These are phyloP conservation scores for Quercus berberidifolia DNA, from an alignment of 306 rosid genomes.

Conservation along the genomic window DNA sequence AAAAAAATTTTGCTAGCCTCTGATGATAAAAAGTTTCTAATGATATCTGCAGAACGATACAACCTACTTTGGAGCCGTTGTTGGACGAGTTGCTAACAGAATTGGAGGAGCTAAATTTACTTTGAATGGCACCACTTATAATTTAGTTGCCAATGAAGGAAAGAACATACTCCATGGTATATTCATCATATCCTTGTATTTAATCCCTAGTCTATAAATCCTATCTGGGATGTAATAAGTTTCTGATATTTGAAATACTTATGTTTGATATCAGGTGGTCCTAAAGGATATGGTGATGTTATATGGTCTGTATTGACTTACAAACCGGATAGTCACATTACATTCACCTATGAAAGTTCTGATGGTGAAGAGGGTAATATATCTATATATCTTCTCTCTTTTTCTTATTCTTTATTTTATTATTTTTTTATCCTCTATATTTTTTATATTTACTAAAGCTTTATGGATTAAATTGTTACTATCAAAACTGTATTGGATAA, in stretches of 20 bases:
- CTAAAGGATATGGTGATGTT: slow-evolving; percentile 52
- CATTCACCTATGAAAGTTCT: slow-evolving; percentile 42
- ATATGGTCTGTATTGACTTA: slow-evolving; percentile 45
- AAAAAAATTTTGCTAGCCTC: neutral
- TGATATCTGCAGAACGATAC: slow-evolving; percentile 19
- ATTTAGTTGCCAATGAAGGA: slow-evolving; percentile 32
- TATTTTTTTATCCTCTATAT: neutral
- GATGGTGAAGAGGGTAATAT: slow-evolving; percentile 62
- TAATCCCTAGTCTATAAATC: neutral
- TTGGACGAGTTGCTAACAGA: slow-evolving; percentile 47
- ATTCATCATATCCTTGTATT: neutral
- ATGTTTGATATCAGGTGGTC: slow-evolving; percentile 47
- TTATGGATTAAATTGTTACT: too few relatives aligned
- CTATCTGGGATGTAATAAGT: neutral
- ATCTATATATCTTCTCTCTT: neutral
- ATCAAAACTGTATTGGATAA: too few relatives aligned
- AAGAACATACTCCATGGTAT: slow-evolving; percentile 43
- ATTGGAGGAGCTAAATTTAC: slow-evolving; percentile 32
- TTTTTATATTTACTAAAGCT: too few relatives aligned
- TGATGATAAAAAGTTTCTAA: neutral
- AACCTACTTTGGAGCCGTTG: slow-evolving; percentile 37
- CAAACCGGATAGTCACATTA: slow-evolving; percentile 36
- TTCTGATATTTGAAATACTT: neutral
- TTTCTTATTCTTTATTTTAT: neutral
- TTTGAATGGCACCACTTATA: slow-evolving; percentile 22